Percentiles rank a stretch among this genome's conserved stretches.
phyloP scores from a whole-genome alignment of 208 protist genomes.

The Tritrichomonas foetus region DNA sequence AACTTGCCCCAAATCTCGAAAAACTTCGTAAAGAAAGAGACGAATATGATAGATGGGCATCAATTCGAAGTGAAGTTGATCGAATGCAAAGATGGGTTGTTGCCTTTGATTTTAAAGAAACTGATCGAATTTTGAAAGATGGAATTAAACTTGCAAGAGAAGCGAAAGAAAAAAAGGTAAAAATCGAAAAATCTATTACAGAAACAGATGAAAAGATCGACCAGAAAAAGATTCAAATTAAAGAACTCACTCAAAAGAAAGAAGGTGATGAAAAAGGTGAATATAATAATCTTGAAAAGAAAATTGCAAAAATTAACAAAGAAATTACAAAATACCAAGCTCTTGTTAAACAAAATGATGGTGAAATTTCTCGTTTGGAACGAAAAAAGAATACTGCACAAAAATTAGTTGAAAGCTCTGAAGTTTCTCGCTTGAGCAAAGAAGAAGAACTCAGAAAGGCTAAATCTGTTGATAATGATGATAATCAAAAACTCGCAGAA shows the following conservation, averaged over 20 bases:
- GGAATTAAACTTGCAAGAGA: neutral
- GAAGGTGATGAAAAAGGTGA: neutral
- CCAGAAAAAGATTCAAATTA: conserved; percentile 57
- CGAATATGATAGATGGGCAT: conserved; percentile 65
- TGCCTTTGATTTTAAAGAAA: conserved; percentile 53
- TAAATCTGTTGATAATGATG: neutral
- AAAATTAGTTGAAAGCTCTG: neutral
- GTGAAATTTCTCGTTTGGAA: neutral
- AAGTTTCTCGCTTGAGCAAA: neutral
- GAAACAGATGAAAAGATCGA: conserved; percentile 51
- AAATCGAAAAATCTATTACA: conserved; percentile 38
- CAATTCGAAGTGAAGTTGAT: conserved; percentile 61
- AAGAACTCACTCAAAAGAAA: conserved; percentile 48
- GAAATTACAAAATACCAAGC: neutral
- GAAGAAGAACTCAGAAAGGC: conserved; percentile 6
- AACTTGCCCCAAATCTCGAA: conserved; percentile 76
- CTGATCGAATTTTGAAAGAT: conserved; percentile 22
- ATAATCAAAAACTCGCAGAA: conserved; percentile 6
- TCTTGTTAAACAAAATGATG: neutral
- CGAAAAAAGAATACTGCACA: neutral
- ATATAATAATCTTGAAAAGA: conserved; percentile 26
- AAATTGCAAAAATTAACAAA: neutral
- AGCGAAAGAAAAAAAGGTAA: conserved; percentile 6
- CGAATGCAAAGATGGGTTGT: conserved; percentile 58
- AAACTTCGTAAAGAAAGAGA: conserved; percentile 65